Evolutionary conservation across 805 yeast genomes (phyloP).

Genomic region (Pichia ethanolica): DNA sequence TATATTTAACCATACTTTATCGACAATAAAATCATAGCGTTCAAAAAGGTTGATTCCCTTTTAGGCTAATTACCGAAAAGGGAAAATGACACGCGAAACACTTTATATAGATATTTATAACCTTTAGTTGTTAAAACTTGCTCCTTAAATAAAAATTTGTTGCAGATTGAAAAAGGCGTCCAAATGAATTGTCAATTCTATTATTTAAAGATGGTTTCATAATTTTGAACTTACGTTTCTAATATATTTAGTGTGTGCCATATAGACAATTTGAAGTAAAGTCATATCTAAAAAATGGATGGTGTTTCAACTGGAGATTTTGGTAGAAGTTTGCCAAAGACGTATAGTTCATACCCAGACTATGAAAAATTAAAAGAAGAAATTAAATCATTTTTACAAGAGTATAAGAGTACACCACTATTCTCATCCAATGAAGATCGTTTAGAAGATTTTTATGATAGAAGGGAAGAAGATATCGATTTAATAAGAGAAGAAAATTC

Average conservation of each 20-base stretch:
- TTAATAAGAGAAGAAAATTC: conserved; percentile 21
- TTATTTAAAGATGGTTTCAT: no score
- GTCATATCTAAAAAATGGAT: not conserved
- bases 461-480: conserved; percentile 25
- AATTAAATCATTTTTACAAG: conserved; percentile 58
- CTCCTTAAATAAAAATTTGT: no score
- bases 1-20: no score
- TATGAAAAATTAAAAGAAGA: conserved; percentile 55
- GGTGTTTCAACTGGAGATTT: not conserved
- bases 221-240: no score
- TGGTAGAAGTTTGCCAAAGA: conserved; percentile 3
- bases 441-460: conserved; percentile 30
- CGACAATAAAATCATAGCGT: no score
- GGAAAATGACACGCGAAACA: not conserved
- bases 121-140: no score
- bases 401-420: conserved; percentile 44
- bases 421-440: conserved; percentile 14
- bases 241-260: no score
- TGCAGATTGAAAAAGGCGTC: no score
- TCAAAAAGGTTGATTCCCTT: no score
- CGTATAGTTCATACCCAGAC: conserved; percentile 31
- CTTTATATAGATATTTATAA: not conserved
- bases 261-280: no score
- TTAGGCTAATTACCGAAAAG: not conserved
- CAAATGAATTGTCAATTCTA: no score